Base-by-base conservation (phyloP, 768 basidiomycete species). In the Candolleomyces efflorescens region DNA sequence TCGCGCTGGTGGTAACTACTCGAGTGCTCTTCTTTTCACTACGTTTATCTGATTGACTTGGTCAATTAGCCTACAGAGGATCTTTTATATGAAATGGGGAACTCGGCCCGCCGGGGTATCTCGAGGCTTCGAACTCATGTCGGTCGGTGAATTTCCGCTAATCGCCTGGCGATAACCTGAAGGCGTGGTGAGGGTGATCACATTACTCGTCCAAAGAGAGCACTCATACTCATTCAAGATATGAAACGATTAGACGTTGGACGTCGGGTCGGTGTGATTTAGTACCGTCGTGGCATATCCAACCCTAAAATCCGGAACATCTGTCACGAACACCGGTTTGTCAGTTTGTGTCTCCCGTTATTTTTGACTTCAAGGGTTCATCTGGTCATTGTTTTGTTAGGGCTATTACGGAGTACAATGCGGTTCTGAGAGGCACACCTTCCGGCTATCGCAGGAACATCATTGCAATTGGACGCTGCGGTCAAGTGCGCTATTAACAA, bases 401-500 rank as follows among this genome's bases (percentile, higher is more conserved):
- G 32, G 32, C 6, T 7, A 32, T 32, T 5, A 32, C 32, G 32
- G 20, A 44, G 20, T 10, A 44, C 17, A 48, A 20, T 22, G 46
- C 20, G 46, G 46, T 26, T 20, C n/a, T 7, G 13, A 26, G 18
- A 26, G 32, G 32, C 32, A n/a, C 20, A 11, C 5, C 13, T 51
- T 13, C 27, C 49, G 49, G 49, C 49, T 15, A 51, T 36, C 5
- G 11, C 24, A 36, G 49, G 17, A 36, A 12, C 13, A 20, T 48
- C 7, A 5, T 6, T 12, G 22, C 46, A 5, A 18, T 13, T 17
- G 46, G 23, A 26, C 24, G 23, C 10, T 24, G 46, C 18, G 12
- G 49, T 51, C 49, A 51, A 51, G 49, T 51, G 49, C 26, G 27
- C n/a, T n/a, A n/a, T n/a, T n/a, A n/a, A n/a, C 49, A 26, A 44